Conservation (phyloP, 805 yeast species). For the Lachancea quebecensis region DNA sequence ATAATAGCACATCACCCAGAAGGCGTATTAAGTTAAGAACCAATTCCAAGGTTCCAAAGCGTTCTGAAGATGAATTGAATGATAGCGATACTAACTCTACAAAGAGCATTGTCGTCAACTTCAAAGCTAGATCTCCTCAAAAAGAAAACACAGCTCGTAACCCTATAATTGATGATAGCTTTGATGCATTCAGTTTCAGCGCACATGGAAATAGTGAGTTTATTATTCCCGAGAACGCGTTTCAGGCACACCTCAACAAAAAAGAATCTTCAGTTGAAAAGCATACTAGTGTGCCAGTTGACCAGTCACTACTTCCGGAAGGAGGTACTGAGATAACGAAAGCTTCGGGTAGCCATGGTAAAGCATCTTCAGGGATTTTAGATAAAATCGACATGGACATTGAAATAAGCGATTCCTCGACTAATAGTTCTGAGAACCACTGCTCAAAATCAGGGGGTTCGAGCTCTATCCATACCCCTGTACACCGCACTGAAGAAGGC, state of each 20-base stretch:
- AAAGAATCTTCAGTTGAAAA: background rate
- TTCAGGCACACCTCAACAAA: background rate
- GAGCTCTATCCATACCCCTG: background rate
- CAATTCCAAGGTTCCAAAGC: background rate
- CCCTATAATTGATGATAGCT: constrained; percentile 27
- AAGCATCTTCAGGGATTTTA: background rate
- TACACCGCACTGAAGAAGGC: no score
- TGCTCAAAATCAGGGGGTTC: background rate
- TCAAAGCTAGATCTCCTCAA: constrained; percentile 3
- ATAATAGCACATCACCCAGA: background rate
- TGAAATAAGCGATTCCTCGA: constrained; percentile 5
- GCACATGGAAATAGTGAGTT: constrained; percentile 26
- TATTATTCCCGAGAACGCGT: constrained; percentile 16
- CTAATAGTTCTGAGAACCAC: background rate
- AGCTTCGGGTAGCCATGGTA: background rate
- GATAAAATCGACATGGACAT: constrained; percentile 5
- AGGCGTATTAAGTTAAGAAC: constrained; percentile 1
- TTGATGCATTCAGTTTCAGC: constrained; percentile 28
- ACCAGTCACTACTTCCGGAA: no score
- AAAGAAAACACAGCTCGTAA: constrained; percentile 16
- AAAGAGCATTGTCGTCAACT: constrained; percentile 10
- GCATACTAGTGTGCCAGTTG: no score
- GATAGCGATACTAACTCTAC: constrained; percentile 6
- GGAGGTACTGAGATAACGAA: no score
- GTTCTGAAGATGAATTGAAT: no score